Conservation (phyloP, 805 yeast species). For the Metschnikowia sp. region DNA sequence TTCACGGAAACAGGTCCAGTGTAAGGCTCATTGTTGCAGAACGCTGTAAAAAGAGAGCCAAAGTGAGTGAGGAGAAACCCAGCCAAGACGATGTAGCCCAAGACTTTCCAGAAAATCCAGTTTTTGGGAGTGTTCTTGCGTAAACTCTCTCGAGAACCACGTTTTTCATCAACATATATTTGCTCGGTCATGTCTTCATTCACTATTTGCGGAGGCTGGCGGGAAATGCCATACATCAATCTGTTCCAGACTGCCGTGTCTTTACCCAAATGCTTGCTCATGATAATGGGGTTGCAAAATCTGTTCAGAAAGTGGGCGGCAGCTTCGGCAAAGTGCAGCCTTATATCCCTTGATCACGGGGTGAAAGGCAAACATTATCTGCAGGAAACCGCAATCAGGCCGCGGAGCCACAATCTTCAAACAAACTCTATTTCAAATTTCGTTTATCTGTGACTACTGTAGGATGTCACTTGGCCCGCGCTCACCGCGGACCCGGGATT, state of each 20-base stretch:
- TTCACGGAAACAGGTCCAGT: neutral
- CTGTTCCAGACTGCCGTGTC: conserved; percentile 19
- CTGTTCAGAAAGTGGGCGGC: no score
- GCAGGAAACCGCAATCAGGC: conserved; percentile 3
- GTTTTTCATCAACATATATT: neutral
- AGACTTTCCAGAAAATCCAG: neutral
- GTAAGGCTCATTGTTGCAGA: neutral
- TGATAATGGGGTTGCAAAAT: neutral
- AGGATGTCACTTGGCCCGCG: no score
- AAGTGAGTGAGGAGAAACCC: neutral
- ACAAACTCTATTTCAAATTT: no score
- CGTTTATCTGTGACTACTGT: no score
- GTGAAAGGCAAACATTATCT: neutral
- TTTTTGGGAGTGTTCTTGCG: neutral
- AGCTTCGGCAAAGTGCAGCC: neutral
- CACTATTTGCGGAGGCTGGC: neutral
- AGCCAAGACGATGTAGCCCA: neutral
- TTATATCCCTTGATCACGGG: neutral
- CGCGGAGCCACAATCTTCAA: neutral
- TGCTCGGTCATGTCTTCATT: neutral
- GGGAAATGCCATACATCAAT: conserved; percentile 11
- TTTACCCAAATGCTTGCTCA: conserved; percentile 15
- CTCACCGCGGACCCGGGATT: no score
- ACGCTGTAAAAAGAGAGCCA: neutral
- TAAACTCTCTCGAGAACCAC: neutral